Percentiles rank a stretch among this genome's conserved stretches.
Evolutionary conservation across 1,284 basidiomycete genomes (phyloP).

Genomic region (Tilletia indica): DNA sequence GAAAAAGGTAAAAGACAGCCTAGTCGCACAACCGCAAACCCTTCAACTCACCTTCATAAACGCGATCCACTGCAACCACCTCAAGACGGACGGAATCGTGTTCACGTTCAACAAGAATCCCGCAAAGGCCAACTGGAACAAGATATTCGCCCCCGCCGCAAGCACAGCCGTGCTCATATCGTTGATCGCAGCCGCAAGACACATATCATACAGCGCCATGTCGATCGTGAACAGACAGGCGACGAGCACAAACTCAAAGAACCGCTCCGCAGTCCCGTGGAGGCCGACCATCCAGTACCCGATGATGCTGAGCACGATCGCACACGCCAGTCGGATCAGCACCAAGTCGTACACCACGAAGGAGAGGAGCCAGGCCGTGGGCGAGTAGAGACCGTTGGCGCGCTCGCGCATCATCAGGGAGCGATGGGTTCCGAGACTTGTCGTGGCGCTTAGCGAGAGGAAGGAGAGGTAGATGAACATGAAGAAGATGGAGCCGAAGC

Average conservation of each 20-base stretch:
- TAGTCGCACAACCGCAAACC: background rate
- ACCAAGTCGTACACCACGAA: conserved; percentile 38
- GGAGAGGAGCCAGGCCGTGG: conserved; percentile 37
- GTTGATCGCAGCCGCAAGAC: conserved; percentile 34
- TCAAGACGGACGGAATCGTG: conserved; percentile 31
- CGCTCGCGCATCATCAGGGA: conserved; percentile 47
- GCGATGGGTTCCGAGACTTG: conserved; percentile 27
- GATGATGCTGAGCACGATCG: conserved; percentile 31
- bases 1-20: background rate
- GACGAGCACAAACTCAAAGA: conserved; percentile 45
- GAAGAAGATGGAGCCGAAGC: conserved; percentile 47
- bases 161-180: conserved; percentile 39
- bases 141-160: conserved; percentile 32
- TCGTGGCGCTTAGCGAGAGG: conserved; percentile 33
- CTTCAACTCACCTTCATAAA: conserved; percentile 29
- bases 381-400: conserved; percentile 37
- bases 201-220: conserved; percentile 40
- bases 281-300: conserved; percentile 47
- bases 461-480: conserved; percentile 40
- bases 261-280: conserved; percentile 23
- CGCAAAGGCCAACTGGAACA: conserved; percentile 45
- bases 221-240: conserved; percentile 33
- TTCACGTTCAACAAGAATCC: conserved; percentile 45
- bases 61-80: conserved; percentile 43
- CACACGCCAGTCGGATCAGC: conserved; percentile 34